Conservation (phyloP, 805 yeast species). For the Cyberlindnera meyerae region DNA sequence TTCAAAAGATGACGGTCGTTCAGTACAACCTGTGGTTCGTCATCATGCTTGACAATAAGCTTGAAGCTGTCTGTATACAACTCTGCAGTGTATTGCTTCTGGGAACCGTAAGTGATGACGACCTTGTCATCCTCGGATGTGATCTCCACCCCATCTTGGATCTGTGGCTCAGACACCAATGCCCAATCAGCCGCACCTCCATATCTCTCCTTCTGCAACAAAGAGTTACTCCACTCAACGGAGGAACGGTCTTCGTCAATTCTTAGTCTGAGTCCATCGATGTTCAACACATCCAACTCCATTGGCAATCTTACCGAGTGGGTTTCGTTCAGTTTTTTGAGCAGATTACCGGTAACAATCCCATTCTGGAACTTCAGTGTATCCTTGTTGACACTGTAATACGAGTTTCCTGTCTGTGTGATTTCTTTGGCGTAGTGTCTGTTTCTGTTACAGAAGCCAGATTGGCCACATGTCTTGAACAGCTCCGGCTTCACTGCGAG, state of each 20-base stretch:
- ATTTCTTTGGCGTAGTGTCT: conserved; percentile 50
- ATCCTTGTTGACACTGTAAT: conserved; percentile 38
- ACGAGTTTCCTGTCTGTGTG: conserved; percentile 26
- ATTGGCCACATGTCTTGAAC: conserved; percentile 71
- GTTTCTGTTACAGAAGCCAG: conserved; percentile 83
- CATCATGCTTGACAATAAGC: conserved; percentile 43
- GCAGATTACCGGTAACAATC: conserved; percentile 39
- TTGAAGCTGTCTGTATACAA: conserved; percentile 46
- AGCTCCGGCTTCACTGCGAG: conserved; percentile 56
- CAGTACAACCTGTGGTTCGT: conserved; percentile 44
- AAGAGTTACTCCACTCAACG: conserved; percentile 18
- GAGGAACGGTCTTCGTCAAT: conserved; percentile 54
- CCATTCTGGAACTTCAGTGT: conserved; percentile 31
- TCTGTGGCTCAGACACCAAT: conserved; percentile 31
- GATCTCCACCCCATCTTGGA: conserved; percentile 11
- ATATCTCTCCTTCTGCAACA: conserved; percentile 47
- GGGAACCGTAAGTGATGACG: conserved; percentile 34
- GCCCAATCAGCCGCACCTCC: conserved; percentile 59
- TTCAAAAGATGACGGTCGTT: conserved; percentile 73
- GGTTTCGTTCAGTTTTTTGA: conserved; percentile 41
- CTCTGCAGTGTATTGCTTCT: conserved; percentile 36
- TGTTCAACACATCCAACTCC: conserved; percentile 48
- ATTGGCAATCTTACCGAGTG: conserved; percentile 48
- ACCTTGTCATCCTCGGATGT: conserved; percentile 16
- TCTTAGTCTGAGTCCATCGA: conserved; percentile 55